Conservation (phyloP, 225 moss, liverwort and hornwort genomes). For the Rhytidiadelphus loreus region DNA sequence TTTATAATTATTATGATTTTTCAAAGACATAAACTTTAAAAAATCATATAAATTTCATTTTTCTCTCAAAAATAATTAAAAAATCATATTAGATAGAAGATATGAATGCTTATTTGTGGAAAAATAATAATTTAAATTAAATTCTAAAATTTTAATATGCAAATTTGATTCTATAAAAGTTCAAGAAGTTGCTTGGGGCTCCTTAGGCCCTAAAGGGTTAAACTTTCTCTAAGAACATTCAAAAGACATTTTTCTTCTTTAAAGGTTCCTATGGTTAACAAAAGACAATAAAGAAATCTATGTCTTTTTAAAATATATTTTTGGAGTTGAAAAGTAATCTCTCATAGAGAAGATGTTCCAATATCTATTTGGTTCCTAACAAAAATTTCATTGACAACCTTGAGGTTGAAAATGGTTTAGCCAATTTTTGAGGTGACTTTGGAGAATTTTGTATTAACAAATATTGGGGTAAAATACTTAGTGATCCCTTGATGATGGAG, state of each 20-base stretch:
- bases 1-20: too few relatives aligned
- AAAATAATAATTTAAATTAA: too few relatives aligned
- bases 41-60: too few relatives aligned
- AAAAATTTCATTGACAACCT: rapidly evolving
- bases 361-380: neutral
- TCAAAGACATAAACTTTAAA: too few relatives aligned
- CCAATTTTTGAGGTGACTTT: neutral
- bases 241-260: neutral
- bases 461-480: neutral
- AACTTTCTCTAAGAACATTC: neutral
- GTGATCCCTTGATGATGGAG: rapidly evolving
- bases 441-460: neutral
- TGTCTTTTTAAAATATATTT: neutral
- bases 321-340: neutral
- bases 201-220: too few relatives aligned
- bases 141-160: too few relatives aligned
- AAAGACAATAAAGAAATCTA: neutral
- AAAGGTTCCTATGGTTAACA: neutral
- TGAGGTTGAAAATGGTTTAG: neutral
- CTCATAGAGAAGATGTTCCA: rapidly evolving
- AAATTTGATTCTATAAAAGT: too few relatives aligned
- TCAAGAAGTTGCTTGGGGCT: too few relatives aligned
- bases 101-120: too few relatives aligned
- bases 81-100: too few relatives aligned
- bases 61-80: too few relatives aligned